Base-by-base conservation (phyloP, 2,329 filamentous ascomycete genomes). In the Colletotrichum sp. region DNA sequence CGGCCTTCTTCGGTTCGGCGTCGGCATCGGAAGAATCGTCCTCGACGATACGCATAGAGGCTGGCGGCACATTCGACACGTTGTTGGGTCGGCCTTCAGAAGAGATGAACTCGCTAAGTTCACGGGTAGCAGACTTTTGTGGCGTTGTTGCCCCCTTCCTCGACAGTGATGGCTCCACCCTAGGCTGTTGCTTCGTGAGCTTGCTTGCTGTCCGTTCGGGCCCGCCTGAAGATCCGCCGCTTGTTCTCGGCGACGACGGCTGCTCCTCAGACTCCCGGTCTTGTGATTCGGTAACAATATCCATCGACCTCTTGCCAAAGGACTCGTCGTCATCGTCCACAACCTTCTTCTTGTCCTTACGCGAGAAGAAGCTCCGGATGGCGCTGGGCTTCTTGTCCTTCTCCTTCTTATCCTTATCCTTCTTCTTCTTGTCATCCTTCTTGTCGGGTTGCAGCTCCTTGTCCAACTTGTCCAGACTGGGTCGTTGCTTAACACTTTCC, bases 341-440 rank as follows among this genome's bases (percentile, higher is more conserved):
- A 62, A 86, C 84, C 75, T 88, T 88, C 84, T 91, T 92, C 85
- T 89, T 92, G 79, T 92, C 90, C 78, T 91, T 92, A 78, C 91
- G 86, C 64, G 91, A 92, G 82, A 92, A 92, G 83, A 92, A 89
- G 80, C 88, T 91, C 68, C 91, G 89, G 78, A 92, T 87, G 14
- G 84, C 88, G 73, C 90, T 89, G 3, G 89, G 84, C 79, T 91
- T 91, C 83, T 90, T 91, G 13, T 92, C 90, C 84, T 96, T 96
- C 73, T 95, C 94, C 67, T 95, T 89, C 79, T 92, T 93, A 76
- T 96, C 94, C 76, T 90, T 89, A 81, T 95, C 90, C 79, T 92
- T 96, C 83, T 92, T 93, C 82, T 92, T 95, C 84, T 94, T 94
- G 78, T 95, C 93, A 64, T 96, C 94, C 83, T 94, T 85, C 80